Conservation (phyloP, 345 rosid genomes). For the Gynandropsis gynandra region DNA sequence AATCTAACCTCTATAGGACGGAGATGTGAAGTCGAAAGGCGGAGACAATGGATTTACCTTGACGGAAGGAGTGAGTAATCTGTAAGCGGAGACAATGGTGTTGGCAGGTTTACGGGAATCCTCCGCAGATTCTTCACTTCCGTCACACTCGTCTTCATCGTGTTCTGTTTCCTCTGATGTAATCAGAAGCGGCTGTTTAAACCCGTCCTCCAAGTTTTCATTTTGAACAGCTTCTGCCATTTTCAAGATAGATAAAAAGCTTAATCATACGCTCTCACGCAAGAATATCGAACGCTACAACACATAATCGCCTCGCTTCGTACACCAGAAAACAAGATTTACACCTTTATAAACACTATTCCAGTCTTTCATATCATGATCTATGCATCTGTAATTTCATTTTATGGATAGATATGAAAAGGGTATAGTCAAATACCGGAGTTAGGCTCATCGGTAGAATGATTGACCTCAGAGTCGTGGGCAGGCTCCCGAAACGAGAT, state of each 20-base stretch:
- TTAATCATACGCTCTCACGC: conserved; percentile 55
- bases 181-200: conserved; percentile 46
- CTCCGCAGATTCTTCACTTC: conserved; percentile 45
- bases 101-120: conserved; percentile 53
- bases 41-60: conserved; percentile 59
- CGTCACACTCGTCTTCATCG: conserved; percentile 42
- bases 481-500: conserved; percentile 74
- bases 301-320: no score
- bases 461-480: conserved; percentile 34
- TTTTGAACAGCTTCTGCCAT: conserved; percentile 42
- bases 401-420: not conserved
- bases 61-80: conserved; percentile 85
- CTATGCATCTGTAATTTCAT: not conserved
- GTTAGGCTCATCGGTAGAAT: conserved; percentile 29
- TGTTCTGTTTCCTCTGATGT: conserved; percentile 30
- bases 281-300: no score
- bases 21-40: no score
- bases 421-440: conserved; percentile 29
- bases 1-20: no score
- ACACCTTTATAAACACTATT: no score
- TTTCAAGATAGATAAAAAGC: conserved; percentile 21
- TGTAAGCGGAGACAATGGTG: conserved; percentile 68
- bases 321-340: no score
- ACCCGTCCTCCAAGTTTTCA: conserved; percentile 62
- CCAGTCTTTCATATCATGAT: no score